These are phyloP conservation scores for Monascus ruber DNA, from an alignment of 2,329 filamentous ascomycete genomes.

Conservation along the genomic window DNA sequence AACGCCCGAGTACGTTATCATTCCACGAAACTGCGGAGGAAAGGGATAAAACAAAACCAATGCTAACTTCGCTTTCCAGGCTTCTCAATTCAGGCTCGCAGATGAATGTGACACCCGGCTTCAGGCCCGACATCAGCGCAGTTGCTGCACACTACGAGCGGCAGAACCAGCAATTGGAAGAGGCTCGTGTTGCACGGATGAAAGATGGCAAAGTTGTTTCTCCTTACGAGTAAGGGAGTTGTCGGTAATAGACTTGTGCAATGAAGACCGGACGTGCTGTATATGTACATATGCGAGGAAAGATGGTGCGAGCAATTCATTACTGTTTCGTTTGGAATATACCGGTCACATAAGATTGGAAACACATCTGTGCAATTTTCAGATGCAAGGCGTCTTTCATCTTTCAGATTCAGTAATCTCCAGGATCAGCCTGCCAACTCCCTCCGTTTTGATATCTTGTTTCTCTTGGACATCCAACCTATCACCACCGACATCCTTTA, in stretches of 20 bases:
- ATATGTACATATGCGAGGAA: slow-evolving; percentile 20
- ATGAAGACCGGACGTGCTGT: slow-evolving; percentile 16
- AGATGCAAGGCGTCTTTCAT: not conserved
- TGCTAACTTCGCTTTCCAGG: slow-evolving; percentile 26
- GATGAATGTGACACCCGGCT: slow-evolving; percentile 53
- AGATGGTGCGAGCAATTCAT: slow-evolving; percentile 12
- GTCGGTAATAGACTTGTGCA: slow-evolving; percentile 13
- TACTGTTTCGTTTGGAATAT: slow-evolving; percentile 14
- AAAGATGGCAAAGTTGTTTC: slow-evolving; percentile 34
- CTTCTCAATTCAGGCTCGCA: slow-evolving; percentile 52
- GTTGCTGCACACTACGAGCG: slow-evolving; percentile 54
- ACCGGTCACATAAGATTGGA: not conserved
- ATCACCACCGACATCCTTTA: slow-evolving; percentile 15
- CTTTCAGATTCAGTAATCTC: slow-evolving; percentile 16
- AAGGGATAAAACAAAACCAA: not conserved
- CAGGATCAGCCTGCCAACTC: slow-evolving; percentile 34
- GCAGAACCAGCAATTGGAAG: slow-evolving; percentile 45
- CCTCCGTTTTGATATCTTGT: slow-evolving; percentile 29
- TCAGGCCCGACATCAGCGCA: slow-evolving; percentile 46
- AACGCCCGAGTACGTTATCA: slow-evolving; percentile 51
- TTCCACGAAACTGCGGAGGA: not conserved
- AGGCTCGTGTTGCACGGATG: slow-evolving; percentile 40
- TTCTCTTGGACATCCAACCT: slow-evolving; percentile 19
- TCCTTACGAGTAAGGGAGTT: slow-evolving; percentile 28
- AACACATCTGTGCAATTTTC: not conserved